Conservation (phyloP, 2,329 filamentous ascomycete genomes). For the Pseudocercospora eumusae region DNA sequence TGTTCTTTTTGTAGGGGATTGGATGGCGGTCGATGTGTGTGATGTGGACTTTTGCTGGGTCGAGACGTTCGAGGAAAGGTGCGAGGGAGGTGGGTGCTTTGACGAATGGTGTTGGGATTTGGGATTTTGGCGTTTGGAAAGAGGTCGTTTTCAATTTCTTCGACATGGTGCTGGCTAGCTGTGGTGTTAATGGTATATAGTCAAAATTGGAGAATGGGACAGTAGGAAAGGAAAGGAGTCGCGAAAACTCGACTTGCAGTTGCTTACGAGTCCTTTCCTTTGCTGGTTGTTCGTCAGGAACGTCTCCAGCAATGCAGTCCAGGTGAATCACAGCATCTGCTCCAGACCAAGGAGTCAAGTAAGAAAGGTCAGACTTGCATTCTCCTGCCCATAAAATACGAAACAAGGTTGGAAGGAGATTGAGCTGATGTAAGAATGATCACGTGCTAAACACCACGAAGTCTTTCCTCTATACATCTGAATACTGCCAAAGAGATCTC, state of each 20-base stretch:
- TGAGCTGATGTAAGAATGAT: background rate
- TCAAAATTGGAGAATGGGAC: background rate
- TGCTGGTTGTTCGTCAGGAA: background rate
- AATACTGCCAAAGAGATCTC: too few species aligned
- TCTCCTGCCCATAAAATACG: background rate
- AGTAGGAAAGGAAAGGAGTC: background rate
- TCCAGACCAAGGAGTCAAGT: background rate
- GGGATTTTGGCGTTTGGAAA: background rate
- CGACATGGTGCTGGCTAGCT: slow-evolving; percentile 16
- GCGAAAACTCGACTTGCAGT: background rate
- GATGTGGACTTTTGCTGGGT: slow-evolving; percentile 74
- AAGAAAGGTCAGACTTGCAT: background rate
- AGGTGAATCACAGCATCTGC: background rate
- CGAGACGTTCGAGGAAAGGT: slow-evolving; percentile 67
- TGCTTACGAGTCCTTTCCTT: background rate
- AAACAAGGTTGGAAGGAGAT: background rate
- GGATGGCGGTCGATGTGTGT: slow-evolving; percentile 77
- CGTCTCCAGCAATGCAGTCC: background rate
- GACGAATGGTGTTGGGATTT: slow-evolving; percentile 61
- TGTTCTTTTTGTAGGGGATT: slow-evolving; percentile 71
- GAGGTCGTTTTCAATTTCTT: slow-evolving; percentile 19
- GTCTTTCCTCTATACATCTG: too few species aligned
- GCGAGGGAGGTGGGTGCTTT: slow-evolving; percentile 63
- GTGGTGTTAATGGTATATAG: background rate
- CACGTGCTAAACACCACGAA: background rate